These are phyloP conservation scores for Septoria linicola DNA, from an alignment of 2,329 filamentous ascomycete genomes.

Conservation along the genomic window DNA sequence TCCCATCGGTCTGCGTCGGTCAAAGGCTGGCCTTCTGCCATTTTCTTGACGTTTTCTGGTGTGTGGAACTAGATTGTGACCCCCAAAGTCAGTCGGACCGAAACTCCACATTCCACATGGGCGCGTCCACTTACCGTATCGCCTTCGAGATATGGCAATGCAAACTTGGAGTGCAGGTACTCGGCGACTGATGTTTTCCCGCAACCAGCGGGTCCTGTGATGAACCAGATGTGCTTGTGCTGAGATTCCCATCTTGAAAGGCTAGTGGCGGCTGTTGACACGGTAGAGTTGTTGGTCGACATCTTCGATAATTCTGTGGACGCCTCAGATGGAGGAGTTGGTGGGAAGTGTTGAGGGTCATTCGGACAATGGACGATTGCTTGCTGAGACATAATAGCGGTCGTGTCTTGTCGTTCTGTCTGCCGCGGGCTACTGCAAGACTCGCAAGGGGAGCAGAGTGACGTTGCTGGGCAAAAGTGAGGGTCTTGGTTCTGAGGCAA, in stretches of 20 bases:
- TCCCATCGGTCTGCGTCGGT: conserved; percentile 96
- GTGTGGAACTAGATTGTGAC: conserved; percentile 47
- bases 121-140: conserved; percentile 51
- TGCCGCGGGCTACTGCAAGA: too few relatives aligned
- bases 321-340: conserved; percentile 27
- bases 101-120: neutral
- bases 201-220: conserved; percentile 55
- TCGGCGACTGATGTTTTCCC: conserved; percentile 55
- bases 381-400: conserved; percentile 4
- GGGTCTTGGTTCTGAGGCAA: too few relatives aligned
- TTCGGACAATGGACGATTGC: conserved; percentile 4
- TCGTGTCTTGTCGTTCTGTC: neutral
- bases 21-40: conserved; percentile 77
- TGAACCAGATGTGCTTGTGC: conserved; percentile 52
- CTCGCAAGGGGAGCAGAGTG: too few relatives aligned
- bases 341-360: conserved; percentile 20
- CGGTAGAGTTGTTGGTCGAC: conserved; percentile 10
- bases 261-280: neutral
- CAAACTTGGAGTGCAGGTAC: conserved; percentile 45
- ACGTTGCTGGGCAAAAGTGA: too few relatives aligned
- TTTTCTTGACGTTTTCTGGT: conserved; percentile 67
- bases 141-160: conserved; percentile 52
- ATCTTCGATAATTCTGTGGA: conserved; percentile 22
- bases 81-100: conserved; percentile 10
- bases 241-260: conserved; percentile 29